A percentile compares a stretch with the other conserved stretches of the same genome.
phyloP scores from a whole-genome alignment of 1,284 basidiomycete species.

The Apiotrichum domesticum region DNA sequence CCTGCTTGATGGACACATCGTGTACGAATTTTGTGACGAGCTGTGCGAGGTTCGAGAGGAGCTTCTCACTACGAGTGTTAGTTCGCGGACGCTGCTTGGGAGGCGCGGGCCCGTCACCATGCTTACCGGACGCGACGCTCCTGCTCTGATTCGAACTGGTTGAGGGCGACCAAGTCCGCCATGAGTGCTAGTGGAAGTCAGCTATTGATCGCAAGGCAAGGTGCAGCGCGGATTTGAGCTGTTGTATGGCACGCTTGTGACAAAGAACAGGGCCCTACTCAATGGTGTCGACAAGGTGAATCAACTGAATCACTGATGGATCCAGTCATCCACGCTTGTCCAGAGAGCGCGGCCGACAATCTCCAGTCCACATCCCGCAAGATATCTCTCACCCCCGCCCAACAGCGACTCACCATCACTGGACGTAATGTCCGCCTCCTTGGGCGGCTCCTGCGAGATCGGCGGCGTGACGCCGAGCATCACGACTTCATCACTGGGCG shows the following conservation, averaged over 20 bases:
- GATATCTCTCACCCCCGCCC: no score
- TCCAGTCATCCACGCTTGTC: no score
- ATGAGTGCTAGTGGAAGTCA: constrained; percentile 30
- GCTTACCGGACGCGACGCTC: constrained; percentile 82
- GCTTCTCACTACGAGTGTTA: constrained; percentile 66
- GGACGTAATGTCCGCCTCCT: constrained; percentile 64
- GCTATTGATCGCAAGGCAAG: no score
- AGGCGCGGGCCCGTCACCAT: no score
- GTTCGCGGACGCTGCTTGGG: no score
- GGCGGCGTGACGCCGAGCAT: constrained; percentile 66
- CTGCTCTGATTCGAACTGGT: constrained; percentile 83
- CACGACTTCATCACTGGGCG: constrained; percentile 15
- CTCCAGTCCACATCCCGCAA: no score
- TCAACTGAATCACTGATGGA: no score
- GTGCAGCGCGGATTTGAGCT: no score
- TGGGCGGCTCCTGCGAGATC: constrained; percentile 69
- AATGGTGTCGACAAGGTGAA: no score
- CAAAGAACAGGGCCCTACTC: no score
- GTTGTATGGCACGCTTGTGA: no score
- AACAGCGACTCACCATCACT: constrained; percentile 60
- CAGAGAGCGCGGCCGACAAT: no score
- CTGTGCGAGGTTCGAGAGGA: constrained; percentile 81
- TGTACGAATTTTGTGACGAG: constrained; percentile 93
- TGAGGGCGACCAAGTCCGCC: constrained; percentile 80
- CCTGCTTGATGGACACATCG: constrained; percentile 66